Conservation (phyloP, 2,329 filamentous ascomycete species). For the Graphiopsis chlorocephala region DNA sequence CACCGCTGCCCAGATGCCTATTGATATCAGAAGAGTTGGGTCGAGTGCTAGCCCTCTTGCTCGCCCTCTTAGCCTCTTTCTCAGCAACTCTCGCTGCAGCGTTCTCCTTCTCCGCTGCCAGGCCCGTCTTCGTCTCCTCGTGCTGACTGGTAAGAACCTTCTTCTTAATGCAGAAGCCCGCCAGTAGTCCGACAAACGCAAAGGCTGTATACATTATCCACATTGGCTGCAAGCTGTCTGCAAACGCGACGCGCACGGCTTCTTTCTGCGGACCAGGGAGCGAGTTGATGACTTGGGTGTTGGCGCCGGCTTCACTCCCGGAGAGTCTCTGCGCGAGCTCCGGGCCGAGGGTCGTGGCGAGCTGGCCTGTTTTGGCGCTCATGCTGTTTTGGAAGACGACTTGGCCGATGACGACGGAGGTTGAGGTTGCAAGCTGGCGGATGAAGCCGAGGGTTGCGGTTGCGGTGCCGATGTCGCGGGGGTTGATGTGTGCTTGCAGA, state of each 20-base stretch:
- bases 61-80: constrained; percentile 24
- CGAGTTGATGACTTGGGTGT: constrained; percentile 55
- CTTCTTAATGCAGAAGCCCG: constrained; percentile 41
- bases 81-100: constrained; percentile 29
- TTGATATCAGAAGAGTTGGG: not conserved
- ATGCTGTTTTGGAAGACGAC: constrained; percentile 77
- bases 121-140: constrained; percentile 49
- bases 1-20: not conserved
- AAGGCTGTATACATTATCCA: constrained; percentile 50
- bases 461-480: constrained; percentile 64
- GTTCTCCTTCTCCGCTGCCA: constrained; percentile 43
- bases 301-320: constrained; percentile 60
- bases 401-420: constrained; percentile 70
- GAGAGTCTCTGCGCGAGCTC: constrained; percentile 53
- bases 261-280: constrained; percentile 49
- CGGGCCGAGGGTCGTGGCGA: constrained; percentile 52
- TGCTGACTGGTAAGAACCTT: constrained; percentile 44
- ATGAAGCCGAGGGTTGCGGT: constrained; percentile 67
- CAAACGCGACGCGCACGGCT: constrained; percentile 43
- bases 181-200: constrained; percentile 38
- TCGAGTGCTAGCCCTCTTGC: constrained; percentile 16
- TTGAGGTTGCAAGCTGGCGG: constrained; percentile 65
- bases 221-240: constrained; percentile 45
- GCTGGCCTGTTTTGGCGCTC: constrained; percentile 51
- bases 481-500: constrained; percentile 61